phyloP scores from a whole-genome alignment of 768 basidiomycete species.

The Lepiota subincarnata region DNA sequence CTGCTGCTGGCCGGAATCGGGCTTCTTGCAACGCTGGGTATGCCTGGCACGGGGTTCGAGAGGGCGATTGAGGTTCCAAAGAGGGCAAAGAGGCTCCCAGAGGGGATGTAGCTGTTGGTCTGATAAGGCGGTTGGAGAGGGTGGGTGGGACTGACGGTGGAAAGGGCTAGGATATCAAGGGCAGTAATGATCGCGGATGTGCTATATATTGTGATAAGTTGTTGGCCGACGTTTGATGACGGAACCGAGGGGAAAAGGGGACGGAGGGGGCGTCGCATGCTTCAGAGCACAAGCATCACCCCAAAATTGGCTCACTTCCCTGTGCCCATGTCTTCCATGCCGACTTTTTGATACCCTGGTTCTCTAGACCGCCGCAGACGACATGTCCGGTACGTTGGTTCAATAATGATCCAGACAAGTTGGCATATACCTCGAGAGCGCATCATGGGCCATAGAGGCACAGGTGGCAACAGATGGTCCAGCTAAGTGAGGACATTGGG shows the following conservation, averaged over 20 bases:
- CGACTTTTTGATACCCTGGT: conserved; percentile 78
- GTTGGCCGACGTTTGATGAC: conserved; percentile 43
- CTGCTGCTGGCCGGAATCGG: conserved; percentile 8
- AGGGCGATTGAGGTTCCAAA: conserved; percentile 56
- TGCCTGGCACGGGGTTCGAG: conserved; percentile 21
- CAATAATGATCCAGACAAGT: conserved; percentile 74
- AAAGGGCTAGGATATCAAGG: conserved; percentile 24
- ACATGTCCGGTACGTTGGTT: conserved; percentile 84
- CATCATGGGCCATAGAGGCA: conserved; percentile 16
- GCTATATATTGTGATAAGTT: conserved; percentile 77
- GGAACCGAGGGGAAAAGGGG: no score
- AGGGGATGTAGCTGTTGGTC: conserved; percentile 61
- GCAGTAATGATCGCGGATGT: conserved; percentile 45
- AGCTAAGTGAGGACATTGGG: no score
- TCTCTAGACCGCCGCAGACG: conserved; percentile 71
- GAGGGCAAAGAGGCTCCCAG: conserved; percentile 58
- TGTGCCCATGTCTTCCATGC: conserved; percentile 83
- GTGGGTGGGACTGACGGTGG: conserved; percentile 31
- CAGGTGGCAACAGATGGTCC: neutral
- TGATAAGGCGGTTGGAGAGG: conserved; percentile 62
- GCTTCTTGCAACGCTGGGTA: conserved; percentile 16
- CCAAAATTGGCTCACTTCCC: conserved; percentile 66
- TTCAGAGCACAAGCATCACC: no score
- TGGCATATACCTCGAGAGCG: conserved; percentile 44
- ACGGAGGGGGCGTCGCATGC: no score